phyloP scores from a whole-genome alignment of 495 filamentous ascomycete genomes.

The Tricharina praecox region DNA sequence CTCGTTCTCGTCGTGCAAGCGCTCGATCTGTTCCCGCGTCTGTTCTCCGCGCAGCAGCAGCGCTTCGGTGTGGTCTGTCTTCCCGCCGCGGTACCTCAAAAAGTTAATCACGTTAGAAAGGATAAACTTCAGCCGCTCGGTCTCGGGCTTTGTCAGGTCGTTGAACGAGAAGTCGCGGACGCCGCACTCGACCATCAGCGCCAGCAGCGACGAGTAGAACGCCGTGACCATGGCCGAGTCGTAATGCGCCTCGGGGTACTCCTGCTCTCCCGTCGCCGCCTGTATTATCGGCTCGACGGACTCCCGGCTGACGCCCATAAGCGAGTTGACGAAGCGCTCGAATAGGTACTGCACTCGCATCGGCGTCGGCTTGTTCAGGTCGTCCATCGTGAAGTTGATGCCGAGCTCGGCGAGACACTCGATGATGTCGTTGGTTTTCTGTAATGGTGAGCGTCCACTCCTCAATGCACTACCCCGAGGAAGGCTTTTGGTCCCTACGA shows the following conservation, averaged over 20 bases:
- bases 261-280: slow-evolving; percentile 67
- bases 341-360: slow-evolving; percentile 89
- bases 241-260: slow-evolving; percentile 56
- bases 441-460: neutral
- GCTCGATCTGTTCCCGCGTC: slow-evolving; percentile 70
- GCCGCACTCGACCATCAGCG: slow-evolving; percentile 68
- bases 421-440: slow-evolving; percentile 66
- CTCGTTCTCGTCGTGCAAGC: slow-evolving; percentile 68
- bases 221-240: slow-evolving; percentile 87
- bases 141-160: slow-evolving; percentile 76
- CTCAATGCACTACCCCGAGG: neutral
- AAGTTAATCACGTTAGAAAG: slow-evolving; percentile 97
- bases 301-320: slow-evolving; percentile 79
- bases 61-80: slow-evolving; percentile 46
- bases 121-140: slow-evolving; percentile 71
- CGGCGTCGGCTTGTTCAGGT: slow-evolving; percentile 84
- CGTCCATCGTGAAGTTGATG: slow-evolving; percentile 68
- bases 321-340: slow-evolving; percentile 86
- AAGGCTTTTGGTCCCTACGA: slow-evolving; percentile 5
- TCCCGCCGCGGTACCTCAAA: slow-evolving; percentile 83
- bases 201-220: slow-evolving; percentile 65
- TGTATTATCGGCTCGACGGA: slow-evolving; percentile 89
- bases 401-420: slow-evolving; percentile 94
- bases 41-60: slow-evolving; percentile 79
- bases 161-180: slow-evolving; percentile 85